Conservation (phyloP, 768 basidiomycete species). For the Fibroporia radiculosa region DNA sequence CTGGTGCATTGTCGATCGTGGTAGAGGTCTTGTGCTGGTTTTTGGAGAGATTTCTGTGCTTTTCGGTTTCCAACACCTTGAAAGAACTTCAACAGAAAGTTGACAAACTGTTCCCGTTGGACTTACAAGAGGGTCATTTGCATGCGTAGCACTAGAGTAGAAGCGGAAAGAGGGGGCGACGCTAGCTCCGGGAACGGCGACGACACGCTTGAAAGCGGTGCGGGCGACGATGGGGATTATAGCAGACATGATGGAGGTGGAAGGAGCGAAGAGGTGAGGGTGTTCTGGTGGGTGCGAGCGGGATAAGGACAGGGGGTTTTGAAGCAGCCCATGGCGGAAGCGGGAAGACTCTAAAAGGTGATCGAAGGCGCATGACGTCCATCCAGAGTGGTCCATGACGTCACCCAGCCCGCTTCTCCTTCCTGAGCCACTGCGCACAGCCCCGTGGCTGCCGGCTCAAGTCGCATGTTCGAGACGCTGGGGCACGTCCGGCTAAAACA, state of each 20-base stretch:
- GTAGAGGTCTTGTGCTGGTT: slow-evolving; percentile 28
- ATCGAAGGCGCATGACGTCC: not conserved
- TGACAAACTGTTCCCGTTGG: not conserved
- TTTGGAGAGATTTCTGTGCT: slow-evolving; percentile 24
- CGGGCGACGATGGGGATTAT: slow-evolving; percentile 21
- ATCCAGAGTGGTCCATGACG: not conserved
- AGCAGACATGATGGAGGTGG: slow-evolving; percentile 3
- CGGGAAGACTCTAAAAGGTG: not conserved
- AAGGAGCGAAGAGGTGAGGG: not conserved
- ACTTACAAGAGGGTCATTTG: slow-evolving; percentile 27
- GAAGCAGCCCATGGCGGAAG: not conserved
- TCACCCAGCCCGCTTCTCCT: not conserved
- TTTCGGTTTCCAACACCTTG: slow-evolving; percentile 27
- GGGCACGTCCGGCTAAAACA: too few species aligned
- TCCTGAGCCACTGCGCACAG: too few species aligned
- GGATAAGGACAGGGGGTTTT: not conserved
- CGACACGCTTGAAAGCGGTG: slow-evolving; percentile 16
- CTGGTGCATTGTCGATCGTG: slow-evolving; percentile 23
- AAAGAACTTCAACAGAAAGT: not conserved
- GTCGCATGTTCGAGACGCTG: too few species aligned
- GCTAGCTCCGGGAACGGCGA: slow-evolving; percentile 12
- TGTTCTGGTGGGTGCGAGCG: not conserved
- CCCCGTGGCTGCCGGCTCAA: too few species aligned
- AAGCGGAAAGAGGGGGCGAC: slow-evolving; percentile 11
- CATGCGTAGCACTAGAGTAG: slow-evolving; percentile 26